Evolutionary conservation across 1,284 basidiomycete species (phyloP).

Genomic region (Leccinum fuscescens): DNA sequence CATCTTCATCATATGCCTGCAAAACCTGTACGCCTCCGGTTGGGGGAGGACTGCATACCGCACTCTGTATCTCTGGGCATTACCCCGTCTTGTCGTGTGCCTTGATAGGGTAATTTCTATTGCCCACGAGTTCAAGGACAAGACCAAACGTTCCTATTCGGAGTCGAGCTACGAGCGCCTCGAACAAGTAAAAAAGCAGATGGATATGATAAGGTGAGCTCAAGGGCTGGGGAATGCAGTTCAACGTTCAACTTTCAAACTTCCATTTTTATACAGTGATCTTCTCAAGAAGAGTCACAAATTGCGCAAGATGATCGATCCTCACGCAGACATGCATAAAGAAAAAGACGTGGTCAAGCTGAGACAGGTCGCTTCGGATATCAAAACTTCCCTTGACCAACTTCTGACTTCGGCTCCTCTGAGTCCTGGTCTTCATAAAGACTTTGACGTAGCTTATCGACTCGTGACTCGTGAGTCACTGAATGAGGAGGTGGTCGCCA

Average conservation of each 20-base stretch:
- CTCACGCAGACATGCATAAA: constrained; percentile 27
- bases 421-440: constrained; percentile 23
- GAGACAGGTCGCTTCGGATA: constrained; percentile 23
- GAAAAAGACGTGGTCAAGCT: constrained; percentile 18
- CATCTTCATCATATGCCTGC: constrained; percentile 36
- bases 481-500: constrained; percentile 3
- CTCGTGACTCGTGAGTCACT: constrained; percentile 33
- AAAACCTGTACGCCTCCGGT: constrained; percentile 30
- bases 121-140: constrained; percentile 9
- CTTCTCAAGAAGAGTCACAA: constrained; percentile 20
- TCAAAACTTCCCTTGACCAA: constrained; percentile 24
- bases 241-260: not conserved
- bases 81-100: constrained; percentile 48
- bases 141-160: constrained; percentile 34
- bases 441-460: constrained; percentile 19
- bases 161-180: constrained; percentile 31
- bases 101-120: constrained; percentile 39
- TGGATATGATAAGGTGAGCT: constrained; percentile 31
- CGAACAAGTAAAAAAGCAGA: constrained; percentile 35
- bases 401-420: constrained; percentile 11
- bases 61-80: constrained; percentile 45
- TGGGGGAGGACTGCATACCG: constrained; percentile 41
- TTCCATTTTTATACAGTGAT: constrained; percentile 11
- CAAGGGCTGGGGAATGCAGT: not conserved
- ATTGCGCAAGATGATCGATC: constrained; percentile 30